Base-by-base conservation (phyloP, 148 eudicot species). In the Arbutus unedo region DNA sequence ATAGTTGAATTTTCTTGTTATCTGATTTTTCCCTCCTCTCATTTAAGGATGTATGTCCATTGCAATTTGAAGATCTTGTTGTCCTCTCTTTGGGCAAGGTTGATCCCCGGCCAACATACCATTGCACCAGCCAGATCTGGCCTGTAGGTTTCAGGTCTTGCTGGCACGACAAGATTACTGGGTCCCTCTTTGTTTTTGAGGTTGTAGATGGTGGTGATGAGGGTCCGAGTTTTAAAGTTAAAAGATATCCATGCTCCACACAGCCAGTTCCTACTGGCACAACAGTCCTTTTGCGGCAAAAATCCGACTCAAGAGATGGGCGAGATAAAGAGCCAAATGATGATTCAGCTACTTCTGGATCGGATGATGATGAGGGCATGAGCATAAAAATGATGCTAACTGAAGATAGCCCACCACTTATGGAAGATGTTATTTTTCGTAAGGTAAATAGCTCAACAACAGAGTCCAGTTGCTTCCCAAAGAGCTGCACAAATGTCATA, bases 101-200 rank as follows among this genome's bases (percentile, higher is more conserved):
- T 83, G 93, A 90, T 87, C 83, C 85, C 48, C 85, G 91, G 21
- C 86, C 87, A 51, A 78, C 89, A 18, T 89, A 89, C 82, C 90
- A 89, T 82, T 79, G 62, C 50, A 59, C 55, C 18, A 48, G 74
- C 76, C 90, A 89, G 74, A 87, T 90, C 70, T 89, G 90, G 85
- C 93, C 93, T 70, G 83, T 90, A 38, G 93, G 93, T 62, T 90
- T 89, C 84, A 86, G 64, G 81, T 89, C 87, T 71, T 79, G 81
- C 86, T 89, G 93, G 93, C 93, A 90, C 80, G 93, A 90, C 70
- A 85, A 81, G 77, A 80, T 90, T 44, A 90, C 90, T 18, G 93
- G 93, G 77, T 90, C 93, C 43, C 23, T 89, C 25, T 90, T 90
- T 85, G 74, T 86, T 44, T 89, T 86, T 79, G 90, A 89, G 25